Evolutionary conservation across 2,329 filamentous ascomycete genomes (phyloP).

Genomic region (Exophiala phaeomuriformis): DNA sequence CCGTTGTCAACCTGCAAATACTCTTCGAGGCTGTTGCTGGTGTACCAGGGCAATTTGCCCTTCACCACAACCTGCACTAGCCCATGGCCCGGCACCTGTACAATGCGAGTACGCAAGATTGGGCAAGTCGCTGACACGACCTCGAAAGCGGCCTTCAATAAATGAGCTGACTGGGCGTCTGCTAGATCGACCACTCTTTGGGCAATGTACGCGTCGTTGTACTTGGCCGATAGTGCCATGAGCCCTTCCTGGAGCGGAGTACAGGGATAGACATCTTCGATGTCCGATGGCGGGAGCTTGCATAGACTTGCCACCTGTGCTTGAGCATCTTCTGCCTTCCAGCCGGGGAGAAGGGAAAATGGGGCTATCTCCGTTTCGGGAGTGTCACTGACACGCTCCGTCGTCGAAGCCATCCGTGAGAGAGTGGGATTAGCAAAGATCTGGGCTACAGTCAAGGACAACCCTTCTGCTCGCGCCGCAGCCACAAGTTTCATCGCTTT

Average conservation of each 20-base stretch:
- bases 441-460: constrained; percentile 27
- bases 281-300: constrained; percentile 1
- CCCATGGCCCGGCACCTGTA: constrained; percentile 34
- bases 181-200: constrained; percentile 40
- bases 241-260: constrained; percentile 34
- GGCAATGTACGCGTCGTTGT: constrained; percentile 42
- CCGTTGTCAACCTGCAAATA: constrained; percentile 29
- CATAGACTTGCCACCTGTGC: neutral
- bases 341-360: constrained; percentile 13
- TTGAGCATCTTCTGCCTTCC: constrained; percentile 6
- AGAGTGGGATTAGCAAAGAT: constrained; percentile 37
- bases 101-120: constrained; percentile 45
- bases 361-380: constrained; percentile 3
- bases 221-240: constrained; percentile 6
- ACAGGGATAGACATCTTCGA: constrained; percentile 38
- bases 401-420: constrained; percentile 35
- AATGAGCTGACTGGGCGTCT: constrained; percentile 38
- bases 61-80: constrained; percentile 39
- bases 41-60: constrained; percentile 28
- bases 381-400: neutral
- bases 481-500: constrained; percentile 30
- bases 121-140: constrained; percentile 39
- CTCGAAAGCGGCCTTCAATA: constrained; percentile 41
- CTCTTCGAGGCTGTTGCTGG: constrained; percentile 33
- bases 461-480: constrained; percentile 16